These are phyloP conservation scores for Flaveria brownii DNA, from an alignment of 129 eudicot species.

Conservation along the genomic window DNA sequence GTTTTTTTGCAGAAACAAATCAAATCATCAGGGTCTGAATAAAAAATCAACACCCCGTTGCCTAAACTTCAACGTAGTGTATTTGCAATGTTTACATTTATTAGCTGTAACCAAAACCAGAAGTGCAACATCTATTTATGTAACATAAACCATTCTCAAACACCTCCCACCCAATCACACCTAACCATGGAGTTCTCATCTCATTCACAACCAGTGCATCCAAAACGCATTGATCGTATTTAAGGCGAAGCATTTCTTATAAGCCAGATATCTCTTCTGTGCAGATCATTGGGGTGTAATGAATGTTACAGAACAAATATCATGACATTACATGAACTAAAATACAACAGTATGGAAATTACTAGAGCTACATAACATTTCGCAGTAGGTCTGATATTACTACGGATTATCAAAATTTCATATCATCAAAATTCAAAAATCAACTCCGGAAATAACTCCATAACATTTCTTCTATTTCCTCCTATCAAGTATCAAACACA, in stretches of 20 bases:
- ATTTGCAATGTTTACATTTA: slow-evolving; percentile 12
- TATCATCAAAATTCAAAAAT: neutral
- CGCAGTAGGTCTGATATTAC: neutral
- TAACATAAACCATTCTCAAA: too few relatives aligned
- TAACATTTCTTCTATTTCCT: slow-evolving; percentile 2
- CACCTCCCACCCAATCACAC: too few relatives aligned
- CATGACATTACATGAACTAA: neutral
- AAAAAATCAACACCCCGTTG: neutral
- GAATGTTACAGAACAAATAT: neutral
- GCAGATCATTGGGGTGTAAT: too few relatives aligned
- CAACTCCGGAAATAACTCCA: neutral
- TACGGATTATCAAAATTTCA: neutral
- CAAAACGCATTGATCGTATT: too few relatives aligned
- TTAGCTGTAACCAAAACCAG: too few relatives aligned
- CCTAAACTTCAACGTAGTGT: slow-evolving; percentile 11
- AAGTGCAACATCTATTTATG: too few relatives aligned
- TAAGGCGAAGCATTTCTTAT: too few relatives aligned
- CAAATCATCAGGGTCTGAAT: slow-evolving; percentile 1
- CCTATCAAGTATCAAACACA: slow-evolving; percentile 17
- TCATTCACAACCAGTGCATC: too few relatives aligned
- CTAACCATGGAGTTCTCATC: too few relatives aligned
- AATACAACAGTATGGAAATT: neutral
- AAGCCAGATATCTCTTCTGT: too few relatives aligned
- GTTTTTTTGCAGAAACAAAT: slow-evolving; percentile 7
- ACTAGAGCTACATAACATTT: neutral